A percentile compares a stretch with the other conserved stretches of the same genome.
These are phyloP conservation scores for Coemansia sp. DNA, from an alignment of 192 early-diverging fungal genomes.

Conservation along the genomic window DNA sequence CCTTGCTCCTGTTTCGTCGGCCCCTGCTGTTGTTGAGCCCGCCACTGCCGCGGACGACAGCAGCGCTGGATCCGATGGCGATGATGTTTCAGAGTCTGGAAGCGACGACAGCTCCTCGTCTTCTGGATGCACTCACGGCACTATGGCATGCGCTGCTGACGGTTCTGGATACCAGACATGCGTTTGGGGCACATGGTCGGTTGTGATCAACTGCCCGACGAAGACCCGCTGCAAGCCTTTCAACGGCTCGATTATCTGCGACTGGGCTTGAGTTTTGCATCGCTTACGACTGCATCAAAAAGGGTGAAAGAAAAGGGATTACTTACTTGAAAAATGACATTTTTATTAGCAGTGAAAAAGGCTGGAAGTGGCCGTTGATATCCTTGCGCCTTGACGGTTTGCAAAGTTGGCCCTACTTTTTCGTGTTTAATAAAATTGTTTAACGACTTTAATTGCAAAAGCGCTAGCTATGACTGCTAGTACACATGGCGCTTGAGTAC, in stretches of 20 bases:
- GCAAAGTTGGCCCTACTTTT: not conserved
- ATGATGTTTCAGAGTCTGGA: not conserved
- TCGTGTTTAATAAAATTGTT: conserved; percentile 3
- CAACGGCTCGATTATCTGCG: conserved; percentile 33
- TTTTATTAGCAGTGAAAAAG: not conserved
- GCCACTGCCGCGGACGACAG: conserved; percentile 1
- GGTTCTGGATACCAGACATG: conserved; percentile 31
- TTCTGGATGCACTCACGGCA: conserved; percentile 12
- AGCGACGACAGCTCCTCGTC: not conserved
- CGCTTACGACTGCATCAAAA: not conserved
- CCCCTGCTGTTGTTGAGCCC: not conserved
- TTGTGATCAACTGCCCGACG: conserved; percentile 21
- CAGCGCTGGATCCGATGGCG: conserved; percentile 8
- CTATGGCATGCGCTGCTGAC: conserved; percentile 20
- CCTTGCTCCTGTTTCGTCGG: conserved; percentile 5
- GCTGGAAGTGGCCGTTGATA: not conserved
- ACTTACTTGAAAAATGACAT: not conserved
- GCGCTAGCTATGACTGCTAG: too few species aligned
- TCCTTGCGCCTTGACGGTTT: not conserved
- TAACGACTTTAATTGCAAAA: conserved; percentile 1
- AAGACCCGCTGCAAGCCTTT: conserved; percentile 32
- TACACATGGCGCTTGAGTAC: too few species aligned
- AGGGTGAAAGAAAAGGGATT: too few species aligned
- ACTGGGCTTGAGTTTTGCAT: conserved; percentile 6
- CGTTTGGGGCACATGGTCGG: conserved; percentile 20